Evolutionary conservation across 108 stramenopile species (phyloP).

Genomic region (Stephanodiscus triporus): DNA sequence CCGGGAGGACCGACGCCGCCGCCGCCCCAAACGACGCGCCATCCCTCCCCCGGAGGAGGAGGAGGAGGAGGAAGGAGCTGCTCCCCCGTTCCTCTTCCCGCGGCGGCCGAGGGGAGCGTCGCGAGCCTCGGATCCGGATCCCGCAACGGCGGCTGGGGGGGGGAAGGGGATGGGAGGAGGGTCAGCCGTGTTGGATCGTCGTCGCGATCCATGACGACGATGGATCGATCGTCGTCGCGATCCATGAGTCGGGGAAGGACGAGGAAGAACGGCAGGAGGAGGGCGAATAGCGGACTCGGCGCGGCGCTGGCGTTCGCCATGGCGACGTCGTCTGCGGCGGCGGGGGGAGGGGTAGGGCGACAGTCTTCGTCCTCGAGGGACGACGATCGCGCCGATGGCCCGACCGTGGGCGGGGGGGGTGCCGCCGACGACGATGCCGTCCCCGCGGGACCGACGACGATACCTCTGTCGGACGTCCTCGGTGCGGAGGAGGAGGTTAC

Average conservation of each 20-base stretch:
- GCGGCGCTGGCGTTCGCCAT: no score
- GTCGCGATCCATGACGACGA: no score
- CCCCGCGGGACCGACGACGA: background rate
- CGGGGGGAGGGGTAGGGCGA: background rate
- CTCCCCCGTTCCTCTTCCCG: no score
- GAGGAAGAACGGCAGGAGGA: no score
- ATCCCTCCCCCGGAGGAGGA: background rate
- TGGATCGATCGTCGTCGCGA: background rate
- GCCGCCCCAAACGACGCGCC: background rate
- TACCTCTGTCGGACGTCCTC: background rate
- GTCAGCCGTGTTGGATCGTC: background rate
- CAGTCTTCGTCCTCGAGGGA: no score
- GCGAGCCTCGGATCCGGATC: background rate
- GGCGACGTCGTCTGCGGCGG: background rate
- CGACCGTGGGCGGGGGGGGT: background rate
- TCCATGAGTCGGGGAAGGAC: no score
- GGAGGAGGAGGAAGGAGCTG: no score
- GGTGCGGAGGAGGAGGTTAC: constrained; percentile 5
- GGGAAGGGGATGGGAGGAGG: background rate
- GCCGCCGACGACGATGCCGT: background rate
- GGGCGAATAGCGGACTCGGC: no score
- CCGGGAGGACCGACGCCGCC: no score
- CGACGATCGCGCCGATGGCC: no score
- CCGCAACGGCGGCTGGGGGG: background rate
- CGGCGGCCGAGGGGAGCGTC: background rate